phyloP scores from a whole-genome alignment of 2,329 filamentous ascomycete genomes.

The Venturia aucupariae region DNA sequence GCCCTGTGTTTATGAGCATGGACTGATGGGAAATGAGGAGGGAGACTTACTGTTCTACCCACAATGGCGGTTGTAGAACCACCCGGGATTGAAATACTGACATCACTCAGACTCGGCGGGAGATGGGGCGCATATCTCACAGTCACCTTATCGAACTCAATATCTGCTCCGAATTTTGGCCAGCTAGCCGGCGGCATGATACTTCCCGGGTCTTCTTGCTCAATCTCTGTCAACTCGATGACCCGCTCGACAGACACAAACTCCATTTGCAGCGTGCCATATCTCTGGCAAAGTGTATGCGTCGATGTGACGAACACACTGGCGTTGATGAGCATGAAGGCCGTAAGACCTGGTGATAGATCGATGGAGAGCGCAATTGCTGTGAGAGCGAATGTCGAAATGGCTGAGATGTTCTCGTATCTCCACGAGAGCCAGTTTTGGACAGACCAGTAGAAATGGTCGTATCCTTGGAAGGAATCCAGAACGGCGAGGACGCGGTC shows the following conservation, averaged over 20 bases:
- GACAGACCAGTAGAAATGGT: constrained; percentile 83
- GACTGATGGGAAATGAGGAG: neutral
- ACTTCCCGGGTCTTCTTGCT: constrained; percentile 63
- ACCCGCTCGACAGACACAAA: constrained; percentile 86
- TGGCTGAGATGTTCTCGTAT: constrained; percentile 62
- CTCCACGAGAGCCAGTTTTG: constrained; percentile 79
- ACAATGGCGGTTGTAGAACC: constrained; percentile 72
- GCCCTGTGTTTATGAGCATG: neutral
- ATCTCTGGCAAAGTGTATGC: constrained; percentile 65
- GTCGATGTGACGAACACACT: constrained; percentile 58
- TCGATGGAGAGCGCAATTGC: constrained; percentile 63
- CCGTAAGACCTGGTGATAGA: constrained; percentile 69
- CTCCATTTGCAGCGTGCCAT: constrained; percentile 81
- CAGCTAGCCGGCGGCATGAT: constrained; percentile 64
- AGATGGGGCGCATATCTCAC: constrained; percentile 72
- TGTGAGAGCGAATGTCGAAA: constrained; percentile 65
- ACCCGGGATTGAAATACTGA: constrained; percentile 66
- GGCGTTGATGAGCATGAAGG: constrained; percentile 71
- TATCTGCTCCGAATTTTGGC: constrained; percentile 63
- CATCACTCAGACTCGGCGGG: constrained; percentile 58
- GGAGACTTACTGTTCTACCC: constrained; percentile 55
- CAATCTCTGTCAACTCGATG: constrained; percentile 68
- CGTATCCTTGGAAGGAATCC: constrained; percentile 89
- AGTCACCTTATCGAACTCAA: constrained; percentile 67
- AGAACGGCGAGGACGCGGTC: constrained; percentile 69